Evolutionary conservation across 2,329 filamentous ascomycete genomes (phyloP).

Genomic region (Calonectria honghensis): DNA sequence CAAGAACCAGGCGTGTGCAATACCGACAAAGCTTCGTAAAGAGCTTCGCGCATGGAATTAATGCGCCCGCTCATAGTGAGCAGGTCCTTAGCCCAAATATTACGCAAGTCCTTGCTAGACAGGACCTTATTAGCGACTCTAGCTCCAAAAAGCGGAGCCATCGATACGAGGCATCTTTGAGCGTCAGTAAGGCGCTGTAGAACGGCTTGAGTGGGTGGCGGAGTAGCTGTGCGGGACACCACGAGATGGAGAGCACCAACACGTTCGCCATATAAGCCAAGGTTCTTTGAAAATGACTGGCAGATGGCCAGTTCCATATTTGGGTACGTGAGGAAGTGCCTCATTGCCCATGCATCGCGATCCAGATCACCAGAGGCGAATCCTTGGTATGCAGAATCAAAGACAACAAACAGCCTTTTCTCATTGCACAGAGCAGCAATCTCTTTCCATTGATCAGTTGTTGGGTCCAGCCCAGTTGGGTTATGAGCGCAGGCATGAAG

Average conservation of each 20-base stretch:
- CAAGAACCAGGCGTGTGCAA: constrained; percentile 12
- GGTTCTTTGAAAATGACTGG: constrained; percentile 62
- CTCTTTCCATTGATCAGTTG: constrained; percentile 58
- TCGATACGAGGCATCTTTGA: background rate
- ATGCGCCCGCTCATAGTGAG: constrained; percentile 35
- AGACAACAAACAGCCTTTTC: constrained; percentile 58
- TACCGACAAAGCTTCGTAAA: constrained; percentile 1
- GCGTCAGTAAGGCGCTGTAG: background rate
- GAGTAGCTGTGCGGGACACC: background rate
- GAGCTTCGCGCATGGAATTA: constrained; percentile 26
- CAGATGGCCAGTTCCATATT: constrained; percentile 53
- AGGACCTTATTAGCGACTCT: constrained; percentile 23
- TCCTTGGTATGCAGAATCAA: constrained; percentile 63
- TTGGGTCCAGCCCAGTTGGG: constrained; percentile 61
- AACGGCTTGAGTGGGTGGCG: background rate
- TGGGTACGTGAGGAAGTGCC: constrained; percentile 50
- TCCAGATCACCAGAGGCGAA: constrained; percentile 60
- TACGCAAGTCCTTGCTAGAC: background rate
- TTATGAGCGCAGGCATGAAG: constrained; percentile 64
- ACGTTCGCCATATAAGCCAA: constrained; percentile 62
- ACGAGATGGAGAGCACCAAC: constrained; percentile 54
- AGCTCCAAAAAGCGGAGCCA: constrained; percentile 26
- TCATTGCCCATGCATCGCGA: constrained; percentile 60
- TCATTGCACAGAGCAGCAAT: constrained; percentile 57
- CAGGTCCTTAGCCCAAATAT: constrained; percentile 24